phyloP scores from a whole-genome alignment of 176 grass and related monocot genomes.

The Oryza longistaminata region DNA sequence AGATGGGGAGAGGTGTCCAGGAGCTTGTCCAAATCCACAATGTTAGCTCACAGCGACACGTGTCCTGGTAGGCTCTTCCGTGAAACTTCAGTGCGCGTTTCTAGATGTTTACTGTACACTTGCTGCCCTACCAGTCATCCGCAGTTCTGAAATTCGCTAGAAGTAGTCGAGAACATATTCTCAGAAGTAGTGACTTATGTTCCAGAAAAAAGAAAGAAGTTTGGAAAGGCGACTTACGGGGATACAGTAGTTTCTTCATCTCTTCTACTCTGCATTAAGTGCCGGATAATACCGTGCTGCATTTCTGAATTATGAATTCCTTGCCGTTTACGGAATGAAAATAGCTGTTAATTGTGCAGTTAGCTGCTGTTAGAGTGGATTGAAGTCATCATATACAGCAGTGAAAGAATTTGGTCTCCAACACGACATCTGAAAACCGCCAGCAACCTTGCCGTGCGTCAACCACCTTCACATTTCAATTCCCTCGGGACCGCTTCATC shows the following conservation, averaged over 20 bases:
- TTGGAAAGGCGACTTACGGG: too few species aligned
- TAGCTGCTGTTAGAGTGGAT: not conserved
- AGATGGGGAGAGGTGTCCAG: not conserved
- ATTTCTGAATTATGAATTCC: not conserved
- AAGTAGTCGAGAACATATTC: not conserved
- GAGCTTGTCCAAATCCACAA: slow-evolving; percentile 33
- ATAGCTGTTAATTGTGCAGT: not conserved
- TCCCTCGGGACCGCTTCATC: not conserved
- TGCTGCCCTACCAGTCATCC: not conserved
- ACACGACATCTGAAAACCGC: not conserved
- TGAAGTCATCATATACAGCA: not conserved
- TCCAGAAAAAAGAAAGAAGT: too few species aligned
- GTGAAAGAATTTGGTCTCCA: slow-evolving; percentile 16
- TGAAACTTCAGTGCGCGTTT: slow-evolving; percentile 17
- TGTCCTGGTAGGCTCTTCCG: slow-evolving; percentile 15
- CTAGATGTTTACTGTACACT: not conserved
- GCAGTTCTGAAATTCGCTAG: not conserved
- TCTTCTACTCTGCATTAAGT: not conserved
- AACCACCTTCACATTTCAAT: slow-evolving; percentile 11
- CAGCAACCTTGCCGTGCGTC: slow-evolving; percentile 37
- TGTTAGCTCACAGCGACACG: slow-evolving; percentile 32
- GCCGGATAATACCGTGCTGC: not conserved
- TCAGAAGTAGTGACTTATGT: too few species aligned
- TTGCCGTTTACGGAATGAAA: not conserved
- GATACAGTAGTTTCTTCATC: too few species aligned